Conservation (phyloP, 768 basidiomycete genomes). For the Leccinum subtestaceum region DNA sequence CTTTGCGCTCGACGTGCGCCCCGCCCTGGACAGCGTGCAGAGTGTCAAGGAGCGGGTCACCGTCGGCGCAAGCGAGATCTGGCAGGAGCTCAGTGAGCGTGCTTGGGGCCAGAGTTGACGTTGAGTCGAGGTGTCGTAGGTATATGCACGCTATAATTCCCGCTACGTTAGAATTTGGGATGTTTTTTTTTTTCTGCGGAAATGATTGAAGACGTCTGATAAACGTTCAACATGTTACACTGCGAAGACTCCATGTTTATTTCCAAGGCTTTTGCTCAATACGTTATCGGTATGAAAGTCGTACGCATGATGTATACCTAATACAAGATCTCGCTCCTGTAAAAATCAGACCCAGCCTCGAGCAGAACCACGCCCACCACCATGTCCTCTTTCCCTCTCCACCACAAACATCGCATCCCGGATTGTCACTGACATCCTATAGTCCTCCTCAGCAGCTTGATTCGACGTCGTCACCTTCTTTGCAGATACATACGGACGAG, state of each 20-base stretch:
- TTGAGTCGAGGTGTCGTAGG: neutral
- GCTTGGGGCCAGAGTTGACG: constrained; percentile 26
- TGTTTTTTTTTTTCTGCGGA: no score
- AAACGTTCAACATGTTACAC: no score
- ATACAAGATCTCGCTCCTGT: no score
- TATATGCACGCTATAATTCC: neutral
- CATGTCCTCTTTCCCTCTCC: constrained; percentile 79
- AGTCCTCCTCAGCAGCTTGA: constrained; percentile 52
- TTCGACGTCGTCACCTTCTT: constrained; percentile 43
- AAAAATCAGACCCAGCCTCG: constrained; percentile 40
- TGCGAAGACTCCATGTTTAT: constrained; percentile 11
- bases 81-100: constrained; percentile 42
- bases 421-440: constrained; percentile 59
- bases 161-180: no score
- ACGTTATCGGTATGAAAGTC: neutral
- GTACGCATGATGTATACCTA: no score
- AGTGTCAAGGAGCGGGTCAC: constrained; percentile 73
- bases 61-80: constrained; percentile 66
- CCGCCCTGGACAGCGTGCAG: constrained; percentile 82
- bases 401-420: constrained; percentile 85
- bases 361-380: constrained; percentile 37
- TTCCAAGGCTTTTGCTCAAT: constrained; percentile 25
- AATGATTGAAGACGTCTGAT: no score
- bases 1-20: constrained; percentile 92
- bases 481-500: constrained; percentile 58